Conservation (phyloP, 331 rosid genomes). For the Quercus lobata region DNA sequence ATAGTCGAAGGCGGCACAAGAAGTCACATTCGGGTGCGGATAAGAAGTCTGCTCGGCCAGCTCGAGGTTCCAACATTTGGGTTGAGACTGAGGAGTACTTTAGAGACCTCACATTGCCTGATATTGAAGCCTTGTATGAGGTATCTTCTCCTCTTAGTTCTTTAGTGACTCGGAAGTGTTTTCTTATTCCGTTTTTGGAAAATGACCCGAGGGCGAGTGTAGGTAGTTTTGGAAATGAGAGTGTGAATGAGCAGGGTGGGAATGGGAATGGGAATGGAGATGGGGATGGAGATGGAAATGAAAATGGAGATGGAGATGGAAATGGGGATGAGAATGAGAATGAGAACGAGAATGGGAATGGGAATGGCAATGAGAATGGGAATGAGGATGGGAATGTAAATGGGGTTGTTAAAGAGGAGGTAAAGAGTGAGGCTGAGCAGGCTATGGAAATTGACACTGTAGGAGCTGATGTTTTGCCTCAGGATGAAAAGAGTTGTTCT, state of each 20-base stretch:
- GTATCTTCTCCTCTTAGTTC: conserved; percentile 35
- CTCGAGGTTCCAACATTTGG: conserved; percentile 59
- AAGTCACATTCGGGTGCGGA: conserved; percentile 64
- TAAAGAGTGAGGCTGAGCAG: conserved; percentile 31
- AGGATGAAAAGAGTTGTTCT: conserved; percentile 23
- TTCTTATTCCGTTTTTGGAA: conserved; percentile 40
- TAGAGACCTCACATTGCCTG: conserved; percentile 60
- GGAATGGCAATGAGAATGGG: conserved; percentile 6
- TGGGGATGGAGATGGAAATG: background rate
- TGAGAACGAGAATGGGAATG: background rate
- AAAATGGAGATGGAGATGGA: conserved; percentile 3
- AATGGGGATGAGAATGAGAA: background rate
- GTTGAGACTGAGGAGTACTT: conserved; percentile 71
- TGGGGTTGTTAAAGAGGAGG: conserved; percentile 26
- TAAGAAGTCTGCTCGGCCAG: conserved; percentile 61
- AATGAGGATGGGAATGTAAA: conserved; percentile 5
- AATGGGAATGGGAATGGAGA: background rate
- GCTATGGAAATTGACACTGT: conserved; percentile 36
- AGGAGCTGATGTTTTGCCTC: conserved; percentile 27
- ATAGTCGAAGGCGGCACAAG: conserved; percentile 70
- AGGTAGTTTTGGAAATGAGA: conserved; percentile 15
- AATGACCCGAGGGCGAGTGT: conserved; percentile 19
- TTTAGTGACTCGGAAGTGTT: conserved; percentile 44
- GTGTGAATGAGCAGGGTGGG: background rate
- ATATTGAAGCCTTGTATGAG: conserved; percentile 56